Base-by-base conservation (phyloP, 805 yeast species). In the Pichia nakasei region DNA sequence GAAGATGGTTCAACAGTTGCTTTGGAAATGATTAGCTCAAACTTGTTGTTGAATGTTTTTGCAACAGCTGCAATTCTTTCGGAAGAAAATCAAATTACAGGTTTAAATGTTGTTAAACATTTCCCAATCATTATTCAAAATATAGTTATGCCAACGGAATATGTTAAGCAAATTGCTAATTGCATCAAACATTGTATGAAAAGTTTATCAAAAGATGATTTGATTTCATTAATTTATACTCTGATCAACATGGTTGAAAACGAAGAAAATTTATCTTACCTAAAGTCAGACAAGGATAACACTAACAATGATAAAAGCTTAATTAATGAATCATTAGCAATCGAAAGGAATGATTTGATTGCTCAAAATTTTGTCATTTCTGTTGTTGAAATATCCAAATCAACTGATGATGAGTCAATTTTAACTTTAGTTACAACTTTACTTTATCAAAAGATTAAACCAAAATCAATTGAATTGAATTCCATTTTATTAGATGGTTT, bases 141-240 rank as follows among this genome's bases (percentile, higher is more conserved):
- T 41, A 76, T 78, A 12, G 66, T 71, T 17, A 69, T 83, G 42
- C 54, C 68, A 8, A 51, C 67, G 4, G 60, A 57, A 0, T 65
- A 75, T 36, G 80, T 87, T 34, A 58, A 66, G 38, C 63, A 67
- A 6, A 71, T 81, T 2, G 73, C 93, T 1, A 61, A 64, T 43
- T 65, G 76, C 32, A 75, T 88, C 33, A 83, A 89, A 0, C 60
- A 73, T 39, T 87, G 89, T 3, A 67, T 85, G 51, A 75, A 73
- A 45, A 75, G 77, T 9, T 67, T 84, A 42, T 76, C 88, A 18
- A 91, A 87, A 56, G 96, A 88, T 57, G 77, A 85, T 1, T 80
- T 84, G 20, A 85, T 88, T 9, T 81, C 95, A 8, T 75, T 91
- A 1, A 78, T 93, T 41, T 93, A 93, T 63, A 80, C 94, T 0